These are phyloP conservation scores for Mycena amicta DNA, from an alignment of 768 basidiomycete genomes.

Conservation along the genomic window DNA sequence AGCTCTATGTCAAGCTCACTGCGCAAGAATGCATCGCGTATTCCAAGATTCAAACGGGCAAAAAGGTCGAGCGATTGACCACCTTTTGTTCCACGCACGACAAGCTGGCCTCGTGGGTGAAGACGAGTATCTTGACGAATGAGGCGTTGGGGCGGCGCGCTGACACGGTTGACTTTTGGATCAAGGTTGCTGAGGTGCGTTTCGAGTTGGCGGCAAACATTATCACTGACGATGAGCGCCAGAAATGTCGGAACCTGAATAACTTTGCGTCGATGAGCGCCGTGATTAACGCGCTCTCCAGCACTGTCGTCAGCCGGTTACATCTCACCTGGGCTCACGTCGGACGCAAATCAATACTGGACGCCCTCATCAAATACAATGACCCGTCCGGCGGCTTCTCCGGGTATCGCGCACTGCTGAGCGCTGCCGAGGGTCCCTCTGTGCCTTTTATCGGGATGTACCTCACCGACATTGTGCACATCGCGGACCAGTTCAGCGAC, in stretches of 20 bases:
- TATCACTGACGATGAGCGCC: slow-evolving; percentile 14
- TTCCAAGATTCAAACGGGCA: slow-evolving; percentile 42
- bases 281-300: slow-evolving; percentile 63
- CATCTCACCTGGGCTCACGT: slow-evolving; percentile 72
- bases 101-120: slow-evolving; percentile 68
- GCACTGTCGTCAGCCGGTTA: slow-evolving; percentile 56
- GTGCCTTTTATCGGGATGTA: slow-evolving; percentile 71
- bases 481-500: slow-evolving; percentile 53
- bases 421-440: slow-evolving; percentile 56
- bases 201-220: background rate
- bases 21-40: slow-evolving; percentile 77
- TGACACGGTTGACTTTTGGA: slow-evolving; percentile 71
- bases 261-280: slow-evolving; percentile 73
- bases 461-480: slow-evolving; percentile 60
- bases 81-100: slow-evolving; percentile 64
- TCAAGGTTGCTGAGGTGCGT: slow-evolving; percentile 75
- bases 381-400: slow-evolving; percentile 62
- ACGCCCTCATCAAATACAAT: slow-evolving; percentile 54
- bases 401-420: slow-evolving; percentile 53
- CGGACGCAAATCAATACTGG: slow-evolving; percentile 50
- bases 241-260: slow-evolving; percentile 68
- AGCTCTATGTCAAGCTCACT: slow-evolving; percentile 68
- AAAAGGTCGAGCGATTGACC: slow-evolving; percentile 45
- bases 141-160: slow-evolving; percentile 56
- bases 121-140: slow-evolving; percentile 56